Conservation (phyloP, 768 basidiomycete genomes). For the Tricholomella constricta region DNA sequence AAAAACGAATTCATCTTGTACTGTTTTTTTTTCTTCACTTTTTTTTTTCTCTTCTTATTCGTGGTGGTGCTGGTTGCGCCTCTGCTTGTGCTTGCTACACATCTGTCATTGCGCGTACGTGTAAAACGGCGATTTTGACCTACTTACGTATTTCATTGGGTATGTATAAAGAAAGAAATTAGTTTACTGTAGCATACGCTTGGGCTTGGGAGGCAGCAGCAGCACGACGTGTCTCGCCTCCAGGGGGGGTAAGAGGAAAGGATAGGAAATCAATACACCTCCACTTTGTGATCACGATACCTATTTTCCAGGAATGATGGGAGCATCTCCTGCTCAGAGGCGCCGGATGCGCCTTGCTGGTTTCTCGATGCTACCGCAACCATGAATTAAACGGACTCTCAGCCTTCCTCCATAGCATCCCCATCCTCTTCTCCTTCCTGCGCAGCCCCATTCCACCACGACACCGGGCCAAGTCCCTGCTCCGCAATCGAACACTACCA, state of each 20-base stretch:
- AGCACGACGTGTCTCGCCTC: neutral
- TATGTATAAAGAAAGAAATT: constrained; percentile 10
- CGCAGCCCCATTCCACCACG: constrained; percentile 70
- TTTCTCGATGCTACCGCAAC: no score
- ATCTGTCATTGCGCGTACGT: neutral
- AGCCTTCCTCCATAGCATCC: constrained; percentile 47
- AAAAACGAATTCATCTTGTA: neutral
- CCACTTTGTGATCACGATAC: neutral
- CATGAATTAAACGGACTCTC: constrained; percentile 2
- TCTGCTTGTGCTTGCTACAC: neutral
- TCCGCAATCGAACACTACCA: constrained; percentile 78
- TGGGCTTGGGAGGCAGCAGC: neutral
- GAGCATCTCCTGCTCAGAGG: no score
- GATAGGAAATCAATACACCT: neutral
- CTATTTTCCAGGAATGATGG: neutral
- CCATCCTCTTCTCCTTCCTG: constrained; percentile 40
- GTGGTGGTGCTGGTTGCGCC: constrained; percentile 5
- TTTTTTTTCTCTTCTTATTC: neutral
- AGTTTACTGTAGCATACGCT: constrained; percentile 4
- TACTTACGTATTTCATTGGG: neutral
- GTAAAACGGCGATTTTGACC: neutral
- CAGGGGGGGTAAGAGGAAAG: neutral
- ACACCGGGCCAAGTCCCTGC: constrained; percentile 74
- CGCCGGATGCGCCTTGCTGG: no score
- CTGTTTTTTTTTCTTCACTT: neutral